Evolutionary conservation across 176 grass and related monocot species (phyloP).

Genomic region (Bothriochloa decipiens): DNA sequence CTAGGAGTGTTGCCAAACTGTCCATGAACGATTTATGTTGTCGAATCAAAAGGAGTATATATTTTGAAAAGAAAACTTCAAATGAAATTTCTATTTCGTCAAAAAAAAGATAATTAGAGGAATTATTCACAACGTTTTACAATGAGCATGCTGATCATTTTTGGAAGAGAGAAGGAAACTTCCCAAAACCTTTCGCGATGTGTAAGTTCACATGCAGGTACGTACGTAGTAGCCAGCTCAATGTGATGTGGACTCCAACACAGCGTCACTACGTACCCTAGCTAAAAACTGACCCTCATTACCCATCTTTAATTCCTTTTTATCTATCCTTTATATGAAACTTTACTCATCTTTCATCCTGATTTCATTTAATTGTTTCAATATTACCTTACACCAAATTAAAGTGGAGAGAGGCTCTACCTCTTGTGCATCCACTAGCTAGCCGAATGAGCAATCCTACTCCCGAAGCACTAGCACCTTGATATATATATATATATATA

Average conservation of each 20-base stretch:
- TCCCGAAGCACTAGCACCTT: constrained; percentile 43
- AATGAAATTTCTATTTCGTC: background rate
- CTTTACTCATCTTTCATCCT: constrained; percentile 35
- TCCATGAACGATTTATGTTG: no score
- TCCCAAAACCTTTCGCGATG: background rate
- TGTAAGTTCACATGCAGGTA: constrained; percentile 3
- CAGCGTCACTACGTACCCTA: background rate
- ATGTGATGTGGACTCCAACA: constrained; percentile 53
- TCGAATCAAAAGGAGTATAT: no score
- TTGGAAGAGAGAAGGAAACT: background rate
- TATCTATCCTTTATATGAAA: constrained; percentile 14
- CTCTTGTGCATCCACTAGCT: constrained; percentile 24
- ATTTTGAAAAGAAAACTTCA: background rate
- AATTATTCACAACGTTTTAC: no score
- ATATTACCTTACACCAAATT: background rate
- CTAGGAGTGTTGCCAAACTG: no score
- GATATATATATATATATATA: background rate
- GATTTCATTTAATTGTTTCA: constrained; percentile 13
- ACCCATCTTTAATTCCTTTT: background rate
- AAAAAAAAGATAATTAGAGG: no score
- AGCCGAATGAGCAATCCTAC: constrained; percentile 31
- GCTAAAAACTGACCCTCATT: constrained; percentile 13
- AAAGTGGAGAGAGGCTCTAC: constrained; percentile 25
- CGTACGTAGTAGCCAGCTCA: constrained; percentile 30
- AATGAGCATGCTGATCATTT: no score